Percentiles rank a stretch among this genome's conserved stretches.
Evolutionary conservation across 129 eudicot species (phyloP).

Genomic region (sunflower (Helianthus annuus)): DNA sequence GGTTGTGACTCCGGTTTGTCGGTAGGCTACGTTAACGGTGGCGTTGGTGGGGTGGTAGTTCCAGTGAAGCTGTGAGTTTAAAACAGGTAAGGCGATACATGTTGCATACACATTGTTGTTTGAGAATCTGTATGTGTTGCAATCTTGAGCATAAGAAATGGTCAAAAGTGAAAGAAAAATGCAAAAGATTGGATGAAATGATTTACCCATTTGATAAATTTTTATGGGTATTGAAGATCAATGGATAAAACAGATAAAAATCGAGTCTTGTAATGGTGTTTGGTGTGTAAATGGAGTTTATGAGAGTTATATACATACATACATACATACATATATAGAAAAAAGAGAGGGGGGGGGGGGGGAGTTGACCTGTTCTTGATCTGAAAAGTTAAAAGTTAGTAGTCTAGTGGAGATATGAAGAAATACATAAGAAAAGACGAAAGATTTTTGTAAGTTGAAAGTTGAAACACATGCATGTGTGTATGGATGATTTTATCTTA

Average conservation of each 20-base stretch:
- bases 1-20: slow-evolving; percentile 42
- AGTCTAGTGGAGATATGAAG: neutral
- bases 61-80: slow-evolving; percentile 65
- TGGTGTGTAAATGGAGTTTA: slow-evolving; percentile 14
- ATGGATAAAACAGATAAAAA: neutral
- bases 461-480: neutral
- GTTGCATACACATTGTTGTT: slow-evolving; percentile 42
- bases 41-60: slow-evolving; percentile 49
- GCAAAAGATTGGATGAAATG: slow-evolving; percentile 26
- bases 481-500: too few species aligned
- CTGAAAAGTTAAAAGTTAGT: neutral
- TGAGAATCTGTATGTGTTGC: slow-evolving; percentile 39
- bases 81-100: slow-evolving; percentile 51
- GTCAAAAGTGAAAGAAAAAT: slow-evolving; percentile 27
- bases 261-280: slow-evolving; percentile 6
- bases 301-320: slow-evolving; percentile 1
- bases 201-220: slow-evolving; percentile 24
- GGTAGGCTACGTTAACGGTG: slow-evolving; percentile 71
- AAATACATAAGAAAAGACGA: neutral
- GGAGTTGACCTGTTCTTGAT: neutral
- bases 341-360: neutral
- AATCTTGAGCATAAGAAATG: slow-evolving; percentile 48
- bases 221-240: slow-evolving; percentile 10
- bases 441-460: neutral
- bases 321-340: neutral